phyloP scores from a whole-genome alignment of 2,329 filamentous ascomycete species.

The Teratosphaeriaceae sp. region DNA sequence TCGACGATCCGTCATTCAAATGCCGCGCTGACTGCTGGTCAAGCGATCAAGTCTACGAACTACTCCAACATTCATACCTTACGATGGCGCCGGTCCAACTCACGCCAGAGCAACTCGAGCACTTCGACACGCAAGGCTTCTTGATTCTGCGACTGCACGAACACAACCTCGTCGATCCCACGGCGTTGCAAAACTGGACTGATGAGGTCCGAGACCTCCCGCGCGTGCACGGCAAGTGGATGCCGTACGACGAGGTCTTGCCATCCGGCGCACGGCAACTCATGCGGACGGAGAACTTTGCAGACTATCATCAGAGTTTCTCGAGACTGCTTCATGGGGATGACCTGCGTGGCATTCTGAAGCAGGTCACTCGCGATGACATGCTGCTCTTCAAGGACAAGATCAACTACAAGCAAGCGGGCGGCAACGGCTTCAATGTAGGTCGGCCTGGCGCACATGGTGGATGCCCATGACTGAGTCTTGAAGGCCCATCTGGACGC shows the following conservation, averaged over 20 bases:
- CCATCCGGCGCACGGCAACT: constrained; percentile 17
- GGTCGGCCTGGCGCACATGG: too few relatives aligned
- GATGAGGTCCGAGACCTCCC: constrained; percentile 17
- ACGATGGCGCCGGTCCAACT: constrained; percentile 17
- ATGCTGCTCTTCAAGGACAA: constrained; percentile 41
- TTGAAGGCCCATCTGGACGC: constrained; percentile 37
- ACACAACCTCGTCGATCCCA: constrained; percentile 17
- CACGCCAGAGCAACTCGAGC: constrained; percentile 15
- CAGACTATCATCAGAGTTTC: constrained; percentile 26
- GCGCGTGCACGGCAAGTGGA: constrained; percentile 19
- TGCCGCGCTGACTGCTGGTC: not conserved
- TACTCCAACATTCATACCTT: not conserved
- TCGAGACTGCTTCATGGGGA: constrained; percentile 31
- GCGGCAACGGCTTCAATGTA: not conserved
- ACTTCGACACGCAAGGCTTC: constrained; percentile 19
- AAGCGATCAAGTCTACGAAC: too few relatives aligned
- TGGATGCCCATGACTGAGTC: too few relatives aligned
- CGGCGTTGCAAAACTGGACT: constrained; percentile 17
- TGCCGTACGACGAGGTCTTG: constrained; percentile 24
- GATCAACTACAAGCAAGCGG: constrained; percentile 37
- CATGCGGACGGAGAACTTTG: constrained; percentile 24
- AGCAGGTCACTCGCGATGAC: constrained; percentile 31
- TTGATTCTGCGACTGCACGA: constrained; percentile 16
- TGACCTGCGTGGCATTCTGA: constrained; percentile 25
- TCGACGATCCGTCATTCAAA: not conserved